Evolutionary conservation across 352 stramenopile genomes (phyloP).

Genomic region (Aphanomyces cochlioides): DNA sequence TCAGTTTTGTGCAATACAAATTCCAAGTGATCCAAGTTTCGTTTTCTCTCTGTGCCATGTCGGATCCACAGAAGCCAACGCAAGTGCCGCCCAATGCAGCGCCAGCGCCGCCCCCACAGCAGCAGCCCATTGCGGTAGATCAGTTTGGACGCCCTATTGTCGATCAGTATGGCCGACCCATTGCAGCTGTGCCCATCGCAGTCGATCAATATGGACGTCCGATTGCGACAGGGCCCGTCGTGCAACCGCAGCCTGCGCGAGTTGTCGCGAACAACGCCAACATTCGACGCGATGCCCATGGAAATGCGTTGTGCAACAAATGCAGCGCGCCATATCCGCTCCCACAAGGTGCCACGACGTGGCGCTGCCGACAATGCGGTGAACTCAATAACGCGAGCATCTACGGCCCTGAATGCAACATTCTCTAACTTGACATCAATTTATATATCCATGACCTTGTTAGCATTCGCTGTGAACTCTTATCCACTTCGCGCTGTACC

Average conservation of each 20-base stretch:
- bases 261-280: conserved; percentile 63
- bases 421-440: conserved; percentile 35
- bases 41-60: neutral
- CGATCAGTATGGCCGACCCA: conserved; percentile 11
- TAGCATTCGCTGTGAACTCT: too few species aligned
- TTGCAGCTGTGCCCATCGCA: conserved; percentile 18
- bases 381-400: conserved; percentile 77
- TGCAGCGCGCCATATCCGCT: conserved; percentile 67
- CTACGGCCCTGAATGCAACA: conserved; percentile 67
- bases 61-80: conserved; percentile 21
- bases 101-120: neutral
- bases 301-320: conserved; percentile 72
- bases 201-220: conserved; percentile 29
- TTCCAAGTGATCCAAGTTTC: too few species aligned
- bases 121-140: conserved; percentile 18
- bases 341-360: conserved; percentile 61
- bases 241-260: conserved; percentile 32
- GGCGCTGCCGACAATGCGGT: conserved; percentile 63
- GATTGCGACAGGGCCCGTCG: neutral
- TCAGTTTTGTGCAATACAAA: too few species aligned
- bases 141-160: conserved; percentile 23
- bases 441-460: neutral
- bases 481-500: too few species aligned
- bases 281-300: conserved; percentile 57
- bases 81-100: neutral